phyloP scores from a whole-genome alignment of 805 yeast species.

The Metschnikowia sp. region DNA sequence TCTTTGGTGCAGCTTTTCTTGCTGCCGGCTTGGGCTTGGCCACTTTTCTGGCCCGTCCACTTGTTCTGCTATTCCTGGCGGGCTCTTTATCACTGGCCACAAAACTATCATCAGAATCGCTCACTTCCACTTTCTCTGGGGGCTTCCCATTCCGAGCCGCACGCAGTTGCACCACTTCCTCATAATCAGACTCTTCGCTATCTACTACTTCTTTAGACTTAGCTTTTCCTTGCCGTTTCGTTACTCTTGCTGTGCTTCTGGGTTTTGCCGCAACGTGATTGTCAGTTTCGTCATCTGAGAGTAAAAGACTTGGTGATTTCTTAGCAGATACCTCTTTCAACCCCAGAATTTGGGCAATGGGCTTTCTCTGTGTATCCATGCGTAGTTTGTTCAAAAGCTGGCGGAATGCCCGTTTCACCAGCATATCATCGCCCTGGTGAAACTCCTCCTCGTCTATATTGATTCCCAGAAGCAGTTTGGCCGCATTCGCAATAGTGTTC shows the following conservation, averaged over 20 bases:
- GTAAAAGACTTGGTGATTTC: background rate
- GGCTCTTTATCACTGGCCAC: constrained; percentile 5
- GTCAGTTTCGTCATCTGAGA: background rate
- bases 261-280: background rate
- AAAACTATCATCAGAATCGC: constrained; percentile 7
- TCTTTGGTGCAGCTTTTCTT: constrained; percentile 1
- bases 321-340: background rate
- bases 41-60: background rate
- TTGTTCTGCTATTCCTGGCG: background rate
- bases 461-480: constrained; percentile 44
- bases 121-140: background rate
- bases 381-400: constrained; percentile 18
- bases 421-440: constrained; percentile 26
- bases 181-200: background rate
- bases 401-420: constrained; percentile 14
- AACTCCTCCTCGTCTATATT: constrained; percentile 39
- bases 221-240: background rate
- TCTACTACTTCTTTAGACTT: background rate
- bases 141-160: background rate
- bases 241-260: background rate
- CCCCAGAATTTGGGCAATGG: constrained; percentile 1
- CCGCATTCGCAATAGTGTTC: constrained; percentile 51
- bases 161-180: background rate
- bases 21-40: background rate
- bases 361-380: constrained; percentile 10